A percentile compares a stretch with the other conserved stretches of the same genome.
These are phyloP conservation scores for Paspalum notatum DNA, from an alignment of 176 grass and related monocot genomes.

Conservation along the genomic window DNA sequence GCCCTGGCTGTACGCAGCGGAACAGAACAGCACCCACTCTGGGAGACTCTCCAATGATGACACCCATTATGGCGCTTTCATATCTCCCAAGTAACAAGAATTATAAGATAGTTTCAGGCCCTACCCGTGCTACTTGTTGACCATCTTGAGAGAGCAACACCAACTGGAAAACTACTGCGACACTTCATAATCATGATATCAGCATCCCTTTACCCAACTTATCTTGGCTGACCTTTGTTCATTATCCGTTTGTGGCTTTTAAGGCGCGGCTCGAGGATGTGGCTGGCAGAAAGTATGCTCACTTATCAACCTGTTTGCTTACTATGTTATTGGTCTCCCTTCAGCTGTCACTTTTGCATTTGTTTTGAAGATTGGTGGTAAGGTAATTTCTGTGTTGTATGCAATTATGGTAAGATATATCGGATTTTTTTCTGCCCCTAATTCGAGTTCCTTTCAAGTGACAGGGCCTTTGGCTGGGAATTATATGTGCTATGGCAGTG, in stretches of 20 bases:
- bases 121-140: too few species aligned
- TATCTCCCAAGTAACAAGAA: too few species aligned
- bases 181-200: background rate
- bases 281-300: conserved; percentile 92
- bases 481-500: conserved; percentile 79
- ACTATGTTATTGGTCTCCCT: conserved; percentile 79
- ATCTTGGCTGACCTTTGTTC: background rate
- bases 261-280: conserved; percentile 89
- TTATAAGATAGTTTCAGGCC: too few species aligned
- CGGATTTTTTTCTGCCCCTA: background rate
- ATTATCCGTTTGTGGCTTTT: conserved; percentile 20
- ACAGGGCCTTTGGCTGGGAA: conserved; percentile 90
- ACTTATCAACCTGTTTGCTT: conserved; percentile 77
- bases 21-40: too few species aligned
- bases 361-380: conserved; percentile 73
- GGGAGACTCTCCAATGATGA: too few species aligned
- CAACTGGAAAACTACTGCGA: too few species aligned
- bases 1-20: too few species aligned
- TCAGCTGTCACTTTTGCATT: conserved; percentile 80
- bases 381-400: conserved; percentile 47
- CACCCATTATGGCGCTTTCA: too few species aligned
- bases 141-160: too few species aligned
- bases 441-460: background rate
- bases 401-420: background rate
- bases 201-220: background rate